Conservation (phyloP, 306 rosid genomes). For the Vigna angularis region DNA sequence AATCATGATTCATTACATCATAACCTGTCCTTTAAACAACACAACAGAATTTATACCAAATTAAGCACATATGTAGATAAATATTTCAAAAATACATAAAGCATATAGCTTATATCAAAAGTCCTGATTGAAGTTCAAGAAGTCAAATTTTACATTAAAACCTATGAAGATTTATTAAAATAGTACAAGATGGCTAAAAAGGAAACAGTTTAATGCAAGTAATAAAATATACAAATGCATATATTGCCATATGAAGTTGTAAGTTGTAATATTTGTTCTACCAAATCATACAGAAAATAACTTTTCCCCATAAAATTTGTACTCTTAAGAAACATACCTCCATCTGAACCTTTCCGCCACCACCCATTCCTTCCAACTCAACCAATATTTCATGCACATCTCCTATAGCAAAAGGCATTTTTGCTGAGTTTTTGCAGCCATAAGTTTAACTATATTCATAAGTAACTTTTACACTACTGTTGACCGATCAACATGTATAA, state of each 20-base stretch:
- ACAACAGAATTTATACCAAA: slow-evolving; percentile 27
- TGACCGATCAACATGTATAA: slow-evolving; percentile 15
- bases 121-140: slow-evolving; percentile 19
- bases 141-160: slow-evolving; percentile 1
- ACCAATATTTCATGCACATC: slow-evolving; percentile 73
- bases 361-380: slow-evolving; percentile 98
- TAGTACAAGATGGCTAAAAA: neutral
- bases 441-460: slow-evolving; percentile 22
- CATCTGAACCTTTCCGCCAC: slow-evolving; percentile 85
- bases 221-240: neutral
- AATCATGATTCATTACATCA: slow-evolving; percentile 14
- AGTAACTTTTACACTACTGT: slow-evolving; percentile 8
- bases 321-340: slow-evolving; percentile 67
- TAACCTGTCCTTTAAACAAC: slow-evolving; percentile 13
- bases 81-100: slow-evolving; percentile 26
- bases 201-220: slow-evolving; percentile 11
- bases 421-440: slow-evolving; percentile 36
- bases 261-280: slow-evolving; percentile 5
- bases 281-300: neutral
- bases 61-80: slow-evolving; percentile 16
- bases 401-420: slow-evolving; percentile 61
- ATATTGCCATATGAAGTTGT: slow-evolving; percentile 20
- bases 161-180: neutral
- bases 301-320: slow-evolving; percentile 19
- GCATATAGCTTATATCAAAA: slow-evolving; percentile 2